Evolutionary conservation across 768 basidiomycete genomes (phyloP).

Genomic region (Xanthoconium purpureum): DNA sequence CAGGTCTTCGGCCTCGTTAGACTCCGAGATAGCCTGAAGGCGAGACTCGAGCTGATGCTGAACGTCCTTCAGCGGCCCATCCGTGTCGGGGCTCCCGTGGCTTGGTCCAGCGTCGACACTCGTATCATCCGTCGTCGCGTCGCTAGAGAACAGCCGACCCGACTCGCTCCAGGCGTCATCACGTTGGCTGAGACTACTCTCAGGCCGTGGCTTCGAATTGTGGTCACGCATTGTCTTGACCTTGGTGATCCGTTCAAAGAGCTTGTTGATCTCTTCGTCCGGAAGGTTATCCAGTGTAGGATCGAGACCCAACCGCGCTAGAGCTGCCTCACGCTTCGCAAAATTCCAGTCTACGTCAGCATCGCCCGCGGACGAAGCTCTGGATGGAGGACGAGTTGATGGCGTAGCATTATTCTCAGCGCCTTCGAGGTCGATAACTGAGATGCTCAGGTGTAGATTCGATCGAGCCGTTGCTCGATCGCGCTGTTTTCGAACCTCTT

Average conservation of each 20-base stretch:
- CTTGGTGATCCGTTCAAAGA: slow-evolving; percentile 92
- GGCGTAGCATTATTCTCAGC: slow-evolving; percentile 39
- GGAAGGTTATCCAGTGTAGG: slow-evolving; percentile 89
- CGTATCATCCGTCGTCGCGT: slow-evolving; percentile 83
- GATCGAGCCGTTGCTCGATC: slow-evolving; percentile 77
- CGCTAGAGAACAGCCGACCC: slow-evolving; percentile 75
- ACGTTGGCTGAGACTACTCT: slow-evolving; percentile 82
- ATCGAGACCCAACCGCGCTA: slow-evolving; percentile 81
- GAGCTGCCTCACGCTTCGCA: slow-evolving; percentile 90
- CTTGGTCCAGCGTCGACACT: slow-evolving; percentile 68
- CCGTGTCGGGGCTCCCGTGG: slow-evolving; percentile 61
- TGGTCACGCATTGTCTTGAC: slow-evolving; percentile 86
- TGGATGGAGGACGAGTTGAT: slow-evolving; percentile 74
- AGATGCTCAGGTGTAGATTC: slow-evolving; percentile 59
- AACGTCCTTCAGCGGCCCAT: slow-evolving; percentile 63
- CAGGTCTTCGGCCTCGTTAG: slow-evolving; percentile 77
- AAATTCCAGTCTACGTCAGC: slow-evolving; percentile 95
- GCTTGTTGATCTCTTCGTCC: slow-evolving; percentile 90
- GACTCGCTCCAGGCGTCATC: slow-evolving; percentile 90
- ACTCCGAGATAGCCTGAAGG: slow-evolving; percentile 58
- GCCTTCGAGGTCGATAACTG: slow-evolving; percentile 64
- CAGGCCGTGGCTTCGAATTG: slow-evolving; percentile 76
- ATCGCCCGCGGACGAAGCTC: slow-evolving; percentile 61
- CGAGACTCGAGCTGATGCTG: slow-evolving; percentile 76
- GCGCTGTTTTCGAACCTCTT: slow-evolving; percentile 88